Evolutionary conservation across 2,329 filamentous ascomycete species (phyloP).

Genomic region (Cercospora sp.): DNA sequence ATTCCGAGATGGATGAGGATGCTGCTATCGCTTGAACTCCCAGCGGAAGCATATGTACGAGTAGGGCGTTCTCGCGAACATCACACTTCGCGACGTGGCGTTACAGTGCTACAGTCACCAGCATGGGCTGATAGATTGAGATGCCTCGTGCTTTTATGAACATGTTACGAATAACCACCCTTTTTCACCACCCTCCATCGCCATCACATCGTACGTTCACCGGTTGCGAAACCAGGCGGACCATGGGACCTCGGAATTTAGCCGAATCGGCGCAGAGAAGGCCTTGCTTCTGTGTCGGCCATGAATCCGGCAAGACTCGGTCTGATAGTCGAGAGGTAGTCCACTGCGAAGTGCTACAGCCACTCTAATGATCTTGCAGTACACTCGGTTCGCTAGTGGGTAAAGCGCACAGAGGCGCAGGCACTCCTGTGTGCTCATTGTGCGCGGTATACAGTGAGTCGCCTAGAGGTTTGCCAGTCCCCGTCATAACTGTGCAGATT

Average conservation of each 20-base stretch:
- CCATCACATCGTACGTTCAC: not conserved
- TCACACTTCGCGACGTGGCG: not conserved
- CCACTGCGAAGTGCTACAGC: not conserved
- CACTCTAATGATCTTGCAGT: not conserved
- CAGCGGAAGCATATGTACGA: not conserved
- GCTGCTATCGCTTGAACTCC: not conserved
- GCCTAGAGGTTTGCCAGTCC: not conserved
- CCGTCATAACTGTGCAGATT: not conserved
- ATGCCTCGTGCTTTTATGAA: not conserved
- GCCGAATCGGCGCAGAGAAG: not conserved
- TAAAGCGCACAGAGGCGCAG: not conserved
- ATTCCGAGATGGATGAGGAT: not conserved
- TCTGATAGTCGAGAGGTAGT: not conserved
- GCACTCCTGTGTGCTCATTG: not conserved
- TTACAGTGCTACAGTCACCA: not conserved
- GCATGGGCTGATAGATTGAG: not conserved
- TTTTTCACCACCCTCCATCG: not conserved
- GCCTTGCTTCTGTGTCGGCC: not conserved
- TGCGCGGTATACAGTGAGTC: not conserved
- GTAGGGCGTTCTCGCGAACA: not conserved
- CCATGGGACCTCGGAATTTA: not conserved
- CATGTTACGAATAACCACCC: not conserved
- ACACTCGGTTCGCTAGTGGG: not conserved
- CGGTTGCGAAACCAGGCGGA: not conserved
- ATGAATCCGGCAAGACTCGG: not conserved